phyloP scores from a whole-genome alignment of 345 rosid genomes.

The Hevea brasiliensis region DNA sequence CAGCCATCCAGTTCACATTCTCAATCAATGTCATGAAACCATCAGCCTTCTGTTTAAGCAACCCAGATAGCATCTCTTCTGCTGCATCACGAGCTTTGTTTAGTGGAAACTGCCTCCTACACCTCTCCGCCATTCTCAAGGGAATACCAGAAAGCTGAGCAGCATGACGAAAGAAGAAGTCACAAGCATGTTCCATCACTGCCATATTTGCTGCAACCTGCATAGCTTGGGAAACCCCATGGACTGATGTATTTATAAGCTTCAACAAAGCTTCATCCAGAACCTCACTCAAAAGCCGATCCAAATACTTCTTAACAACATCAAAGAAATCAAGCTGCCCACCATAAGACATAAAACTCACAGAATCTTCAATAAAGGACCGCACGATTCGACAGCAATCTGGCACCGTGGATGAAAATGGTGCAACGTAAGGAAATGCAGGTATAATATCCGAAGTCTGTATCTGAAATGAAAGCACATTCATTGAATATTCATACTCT shows the following conservation, averaged over 20 bases:
- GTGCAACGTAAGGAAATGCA: constrained; percentile 88
- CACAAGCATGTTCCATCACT: constrained; percentile 94
- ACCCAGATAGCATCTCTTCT: constrained; percentile 82
- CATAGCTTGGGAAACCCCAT: constrained; percentile 95
- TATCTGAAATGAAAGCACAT: constrained; percentile 92
- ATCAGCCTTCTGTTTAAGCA: constrained; percentile 85
- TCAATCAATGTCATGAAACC: constrained; percentile 90
- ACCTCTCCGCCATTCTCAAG: constrained; percentile 87
- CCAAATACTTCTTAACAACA: constrained; percentile 88
- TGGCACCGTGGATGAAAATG: constrained; percentile 91
- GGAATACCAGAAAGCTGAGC: constrained; percentile 96
- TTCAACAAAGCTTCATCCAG: constrained; percentile 82
- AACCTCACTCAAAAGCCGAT: constrained; percentile 81
- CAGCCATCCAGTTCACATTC: constrained; percentile 97
- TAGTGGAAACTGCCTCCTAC: constrained; percentile 90
- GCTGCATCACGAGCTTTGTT: constrained; percentile 84
- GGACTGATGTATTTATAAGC: constrained; percentile 70
- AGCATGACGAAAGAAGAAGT: constrained; percentile 91
- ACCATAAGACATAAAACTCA: constrained; percentile 92
- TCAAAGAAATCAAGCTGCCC: constrained; percentile 95
- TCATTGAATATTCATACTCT: constrained; percentile 95
- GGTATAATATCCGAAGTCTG: constrained; percentile 88
- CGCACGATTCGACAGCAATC: constrained; percentile 95
- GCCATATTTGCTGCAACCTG: constrained; percentile 98
- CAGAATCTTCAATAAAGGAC: constrained; percentile 92